These are phyloP conservation scores for Ogataea hybrid DNA, from an alignment of 1,139 yeast species.

Conservation along the genomic window DNA sequence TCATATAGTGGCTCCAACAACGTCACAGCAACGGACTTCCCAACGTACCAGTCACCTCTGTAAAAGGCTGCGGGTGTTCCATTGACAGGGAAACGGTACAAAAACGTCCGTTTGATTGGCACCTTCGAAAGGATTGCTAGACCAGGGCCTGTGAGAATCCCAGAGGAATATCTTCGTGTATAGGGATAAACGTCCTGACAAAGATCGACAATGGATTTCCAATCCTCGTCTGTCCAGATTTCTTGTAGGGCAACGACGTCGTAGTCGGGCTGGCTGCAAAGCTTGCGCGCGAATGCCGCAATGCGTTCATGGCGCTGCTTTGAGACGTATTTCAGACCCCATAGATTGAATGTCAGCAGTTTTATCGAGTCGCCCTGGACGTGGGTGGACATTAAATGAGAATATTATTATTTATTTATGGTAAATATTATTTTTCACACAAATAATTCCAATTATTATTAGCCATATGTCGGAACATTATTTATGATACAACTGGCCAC, in stretches of 20 bases:
- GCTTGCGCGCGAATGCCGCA: constrained; percentile 66
- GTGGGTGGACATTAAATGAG: neutral
- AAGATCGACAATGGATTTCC: constrained; percentile 54
- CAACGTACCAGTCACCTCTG: constrained; percentile 98
- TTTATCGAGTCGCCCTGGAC: constrained; percentile 31
- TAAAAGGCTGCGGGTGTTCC: constrained; percentile 93
- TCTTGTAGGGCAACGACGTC: constrained; percentile 92
- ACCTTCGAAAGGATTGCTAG: constrained; percentile 78
- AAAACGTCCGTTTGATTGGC: constrained; percentile 75
- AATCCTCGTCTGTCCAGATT: constrained; percentile 86
- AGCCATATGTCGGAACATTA: too few species aligned
- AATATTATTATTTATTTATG: too few species aligned
- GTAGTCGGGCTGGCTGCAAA: constrained; percentile 55
- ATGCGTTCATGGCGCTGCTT: constrained; percentile 64
- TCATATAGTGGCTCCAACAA: constrained; percentile 51
- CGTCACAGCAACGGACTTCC: constrained; percentile 83
- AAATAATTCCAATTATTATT: too few species aligned
- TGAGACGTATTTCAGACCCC: constrained; percentile 90
- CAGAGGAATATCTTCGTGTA: constrained; percentile 71
- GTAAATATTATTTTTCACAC: too few species aligned
- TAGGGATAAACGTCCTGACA: constrained; percentile 57
- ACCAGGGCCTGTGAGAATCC: constrained; percentile 93
- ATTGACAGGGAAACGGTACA: constrained; percentile 84
- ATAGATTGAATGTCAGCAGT: constrained; percentile 68
- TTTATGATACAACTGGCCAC: too few species aligned